Percentiles rank a stretch among this genome's conserved stretches.
phyloP scores from a whole-genome alignment of 306 rosid genomes.

The Citrullus mucosospermus region DNA sequence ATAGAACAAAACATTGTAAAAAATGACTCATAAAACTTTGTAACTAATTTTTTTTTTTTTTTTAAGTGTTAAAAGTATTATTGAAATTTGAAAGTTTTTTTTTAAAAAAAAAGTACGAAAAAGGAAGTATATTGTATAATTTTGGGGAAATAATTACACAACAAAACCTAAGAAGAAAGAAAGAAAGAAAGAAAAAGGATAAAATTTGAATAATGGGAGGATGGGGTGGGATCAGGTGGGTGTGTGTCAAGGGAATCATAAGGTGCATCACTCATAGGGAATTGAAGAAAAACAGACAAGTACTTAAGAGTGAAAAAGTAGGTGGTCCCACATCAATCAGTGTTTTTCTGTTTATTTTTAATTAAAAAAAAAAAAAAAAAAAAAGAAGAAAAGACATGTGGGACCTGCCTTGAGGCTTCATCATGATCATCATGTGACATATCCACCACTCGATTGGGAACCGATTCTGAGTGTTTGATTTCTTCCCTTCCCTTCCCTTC shows the following conservation, averaged over 20 bases:
- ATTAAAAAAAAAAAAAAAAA: neutral
- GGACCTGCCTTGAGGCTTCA: neutral
- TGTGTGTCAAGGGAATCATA: neutral
- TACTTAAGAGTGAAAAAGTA: conserved; percentile 11
- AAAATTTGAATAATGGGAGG: neutral
- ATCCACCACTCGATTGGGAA: conserved; percentile 20
- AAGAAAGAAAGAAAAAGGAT: neutral
- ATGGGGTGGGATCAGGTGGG: conserved; percentile 1
- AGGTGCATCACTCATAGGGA: conserved; percentile 4
- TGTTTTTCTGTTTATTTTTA: neutral
- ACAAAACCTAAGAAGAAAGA: too few relatives aligned
- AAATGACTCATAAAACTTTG: too few relatives aligned
- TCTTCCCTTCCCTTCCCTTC: neutral
- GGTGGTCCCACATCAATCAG: neutral
- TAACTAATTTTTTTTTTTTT: too few relatives aligned
- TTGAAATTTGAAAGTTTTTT: too few relatives aligned
- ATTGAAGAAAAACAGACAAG: conserved; percentile 14
- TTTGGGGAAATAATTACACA: too few relatives aligned
- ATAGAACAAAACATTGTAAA: too few relatives aligned
- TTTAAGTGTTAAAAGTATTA: too few relatives aligned
- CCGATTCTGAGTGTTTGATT: neutral
- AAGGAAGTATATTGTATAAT: too few relatives aligned
- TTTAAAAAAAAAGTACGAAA: too few relatives aligned
- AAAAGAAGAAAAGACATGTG: neutral
- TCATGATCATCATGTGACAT: conserved; percentile 35